phyloP scores from a whole-genome alignment of 75 land plant species.

The Cunninghamia lanceolata region DNA sequence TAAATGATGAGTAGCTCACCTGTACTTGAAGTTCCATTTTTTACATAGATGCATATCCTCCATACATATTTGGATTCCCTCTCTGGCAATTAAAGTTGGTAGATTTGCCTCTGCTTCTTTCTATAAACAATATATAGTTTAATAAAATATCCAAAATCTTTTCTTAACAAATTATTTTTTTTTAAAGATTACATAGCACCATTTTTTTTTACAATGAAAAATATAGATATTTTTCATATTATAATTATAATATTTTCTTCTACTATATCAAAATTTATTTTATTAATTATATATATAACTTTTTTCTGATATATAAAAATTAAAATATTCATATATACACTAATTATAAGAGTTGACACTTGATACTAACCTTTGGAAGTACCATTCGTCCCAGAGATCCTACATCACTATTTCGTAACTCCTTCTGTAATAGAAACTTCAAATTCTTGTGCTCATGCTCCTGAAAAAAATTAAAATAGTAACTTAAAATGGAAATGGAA shows the following conservation, averaged over 20 bases:
- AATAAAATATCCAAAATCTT: background rate
- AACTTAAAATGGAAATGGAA: too few relatives aligned
- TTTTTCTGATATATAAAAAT: background rate
- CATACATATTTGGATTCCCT: constrained; percentile 34
- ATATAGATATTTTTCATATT: too few relatives aligned
- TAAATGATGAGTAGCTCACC: constrained; percentile 6
- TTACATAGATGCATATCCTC: constrained; percentile 26
- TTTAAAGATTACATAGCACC: background rate
- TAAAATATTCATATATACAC: background rate
- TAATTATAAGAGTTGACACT: background rate
- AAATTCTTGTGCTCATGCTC: background rate
- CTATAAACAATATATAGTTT: constrained; percentile 12
- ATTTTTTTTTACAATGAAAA: too few relatives aligned
- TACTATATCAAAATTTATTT: too few relatives aligned
- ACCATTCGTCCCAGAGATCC: constrained; percentile 69
- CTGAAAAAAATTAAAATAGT: background rate
- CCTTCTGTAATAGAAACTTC: constrained; percentile 47
- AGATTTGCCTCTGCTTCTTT: constrained; percentile 42
- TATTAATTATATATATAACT: background rate
- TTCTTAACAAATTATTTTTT: background rate
- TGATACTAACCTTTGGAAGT: constrained; percentile 69
- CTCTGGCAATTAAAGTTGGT: constrained; percentile 27
- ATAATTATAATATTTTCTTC: too few relatives aligned
- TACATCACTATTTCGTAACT: constrained; percentile 78
- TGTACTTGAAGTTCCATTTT: constrained; percentile 39